phyloP scores from a whole-genome alignment of 441 rosid genomes.

The Gossypium davidsonii region DNA sequence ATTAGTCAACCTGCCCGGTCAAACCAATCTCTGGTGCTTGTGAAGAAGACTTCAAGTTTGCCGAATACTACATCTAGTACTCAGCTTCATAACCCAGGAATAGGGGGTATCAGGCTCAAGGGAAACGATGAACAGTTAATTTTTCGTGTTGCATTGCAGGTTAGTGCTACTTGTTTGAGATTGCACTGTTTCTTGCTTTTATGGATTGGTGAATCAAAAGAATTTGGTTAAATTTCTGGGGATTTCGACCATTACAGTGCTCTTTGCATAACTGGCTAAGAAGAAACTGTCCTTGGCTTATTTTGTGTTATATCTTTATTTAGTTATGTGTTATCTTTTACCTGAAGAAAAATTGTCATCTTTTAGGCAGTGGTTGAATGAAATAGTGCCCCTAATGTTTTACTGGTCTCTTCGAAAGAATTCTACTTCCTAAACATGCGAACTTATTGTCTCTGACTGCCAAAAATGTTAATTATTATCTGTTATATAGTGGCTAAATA shows the following conservation, averaged over 20 bases:
- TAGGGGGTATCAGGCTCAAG: conserved; percentile 36
- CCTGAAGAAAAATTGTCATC: background rate
- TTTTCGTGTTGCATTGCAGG: conserved; percentile 78
- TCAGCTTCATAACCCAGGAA: conserved; percentile 29
- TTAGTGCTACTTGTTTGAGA: conserved; percentile 22
- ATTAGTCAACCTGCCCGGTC: conserved; percentile 49
- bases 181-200: background rate
- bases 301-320: background rate
- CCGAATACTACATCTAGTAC: conserved; percentile 26
- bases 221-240: background rate
- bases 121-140: conserved; percentile 50
- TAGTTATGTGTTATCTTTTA: background rate
- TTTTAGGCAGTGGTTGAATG: background rate
- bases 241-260: background rate
- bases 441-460: background rate
- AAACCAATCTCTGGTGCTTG: conserved; percentile 26
- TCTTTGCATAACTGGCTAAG: background rate
- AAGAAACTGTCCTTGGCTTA: background rate
- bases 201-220: background rate
- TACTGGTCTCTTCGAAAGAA: background rate
- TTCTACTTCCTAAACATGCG: background rate
- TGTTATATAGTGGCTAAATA: background rate
- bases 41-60: conserved; percentile 20
- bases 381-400: background rate
- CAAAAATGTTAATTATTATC: background rate